A percentile compares a stretch with the other conserved stretches of the same genome.
Conservation (phyloP, 257 asterid genomes). For the Echium plantagineum region DNA sequence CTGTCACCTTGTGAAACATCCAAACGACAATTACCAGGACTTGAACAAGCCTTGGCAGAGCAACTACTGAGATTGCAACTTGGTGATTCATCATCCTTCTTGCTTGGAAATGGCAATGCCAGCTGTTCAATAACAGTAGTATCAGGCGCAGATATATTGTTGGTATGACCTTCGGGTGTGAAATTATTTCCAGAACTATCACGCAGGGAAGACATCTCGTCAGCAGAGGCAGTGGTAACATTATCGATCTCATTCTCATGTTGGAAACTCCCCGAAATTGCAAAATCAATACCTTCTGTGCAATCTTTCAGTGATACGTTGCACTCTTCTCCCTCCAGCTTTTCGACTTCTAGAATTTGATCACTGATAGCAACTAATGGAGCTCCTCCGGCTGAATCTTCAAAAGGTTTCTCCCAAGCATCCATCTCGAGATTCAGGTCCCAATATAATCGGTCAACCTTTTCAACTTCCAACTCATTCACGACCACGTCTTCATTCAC, state of each 20-base stretch:
- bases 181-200: constrained; percentile 22
- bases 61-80: too few relatives aligned
- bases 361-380: constrained; percentile 9
- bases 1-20: too few relatives aligned
- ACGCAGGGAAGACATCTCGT: constrained; percentile 18
- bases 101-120: constrained; percentile 25
- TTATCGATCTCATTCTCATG: constrained; percentile 7
- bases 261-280: constrained; percentile 8
- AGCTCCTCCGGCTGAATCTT: constrained; percentile 20
- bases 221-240: constrained; percentile 14
- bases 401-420: constrained; percentile 62
- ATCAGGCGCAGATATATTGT: constrained; percentile 18
- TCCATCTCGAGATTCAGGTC: constrained; percentile 65
- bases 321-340: constrained; percentile 16
- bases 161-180: constrained; percentile 17
- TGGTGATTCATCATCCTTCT: constrained; percentile 23
- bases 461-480: too few relatives aligned
- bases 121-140: constrained; percentile 14
- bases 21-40: too few relatives aligned
- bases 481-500: too few relatives aligned
- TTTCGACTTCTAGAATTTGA: constrained; percentile 14
- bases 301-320: constrained; percentile 1
- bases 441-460: too few relatives aligned
- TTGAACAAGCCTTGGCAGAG: too few relatives aligned
- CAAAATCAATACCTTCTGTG: constrained; percentile 1